Evolutionary conservation across 495 filamentous ascomycete genomes (phyloP).

Genomic region (Cladorrhinum samala): DNA sequence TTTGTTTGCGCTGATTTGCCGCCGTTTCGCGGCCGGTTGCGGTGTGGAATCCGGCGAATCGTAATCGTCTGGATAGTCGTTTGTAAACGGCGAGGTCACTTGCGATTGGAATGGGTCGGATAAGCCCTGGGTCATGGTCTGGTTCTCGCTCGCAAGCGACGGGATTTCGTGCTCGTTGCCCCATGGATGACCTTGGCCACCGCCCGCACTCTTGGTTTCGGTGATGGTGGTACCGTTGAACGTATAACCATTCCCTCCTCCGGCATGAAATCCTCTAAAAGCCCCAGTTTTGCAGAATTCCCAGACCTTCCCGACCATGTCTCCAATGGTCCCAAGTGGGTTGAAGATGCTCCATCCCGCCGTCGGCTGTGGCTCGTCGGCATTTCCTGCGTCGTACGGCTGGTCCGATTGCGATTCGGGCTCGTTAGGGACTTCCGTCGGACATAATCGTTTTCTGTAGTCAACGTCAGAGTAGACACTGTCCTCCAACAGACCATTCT

Average conservation of each 20-base stretch:
- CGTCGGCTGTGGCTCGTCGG: neutral
- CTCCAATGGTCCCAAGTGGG: conserved; percentile 36
- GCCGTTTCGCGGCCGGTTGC: conserved; percentile 42
- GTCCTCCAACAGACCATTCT: conserved; percentile 42
- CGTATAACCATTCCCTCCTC: conserved; percentile 67
- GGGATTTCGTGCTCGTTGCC: conserved; percentile 25
- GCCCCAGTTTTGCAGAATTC: conserved; percentile 70
- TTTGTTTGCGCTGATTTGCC: conserved; percentile 42
- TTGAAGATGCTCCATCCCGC: conserved; percentile 42
- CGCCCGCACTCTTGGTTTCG: conserved; percentile 9
- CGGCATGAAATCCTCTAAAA: conserved; percentile 80
- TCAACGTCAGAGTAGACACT: conserved; percentile 50
- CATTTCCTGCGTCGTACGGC: neutral
- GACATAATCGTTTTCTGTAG: conserved; percentile 44
- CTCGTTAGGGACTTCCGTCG: conserved; percentile 26
- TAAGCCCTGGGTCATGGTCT: conserved; percentile 9
- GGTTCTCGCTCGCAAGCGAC: conserved; percentile 16
- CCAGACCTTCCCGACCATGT: conserved; percentile 71
- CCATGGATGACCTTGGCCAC: conserved; percentile 11
- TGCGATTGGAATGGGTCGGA: conserved; percentile 10
- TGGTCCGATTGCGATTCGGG: conserved; percentile 19
- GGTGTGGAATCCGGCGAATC: conserved; percentile 40
- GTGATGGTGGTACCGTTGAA: conserved; percentile 21
- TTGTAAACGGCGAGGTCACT: conserved; percentile 16
- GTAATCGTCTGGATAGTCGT: conserved; percentile 23